phyloP scores from a whole-genome alignment of 352 stramenopile genomes.

The Pythium biforme region DNA sequence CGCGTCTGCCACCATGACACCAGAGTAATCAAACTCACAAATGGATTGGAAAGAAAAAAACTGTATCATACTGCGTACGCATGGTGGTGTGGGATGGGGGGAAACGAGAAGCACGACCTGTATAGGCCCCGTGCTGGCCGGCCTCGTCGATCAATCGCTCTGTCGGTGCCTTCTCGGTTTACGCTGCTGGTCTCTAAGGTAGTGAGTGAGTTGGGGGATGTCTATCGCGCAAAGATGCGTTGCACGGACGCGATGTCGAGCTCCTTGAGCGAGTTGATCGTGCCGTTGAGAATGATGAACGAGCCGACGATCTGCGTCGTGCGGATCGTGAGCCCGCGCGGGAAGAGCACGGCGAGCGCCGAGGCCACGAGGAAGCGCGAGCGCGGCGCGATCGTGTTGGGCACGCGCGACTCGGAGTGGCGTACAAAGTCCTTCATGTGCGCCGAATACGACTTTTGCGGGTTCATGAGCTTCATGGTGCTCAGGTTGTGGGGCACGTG shows the following conservation, averaged over 20 bases:
- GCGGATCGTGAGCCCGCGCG: conserved; percentile 86
- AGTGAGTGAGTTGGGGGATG: background rate
- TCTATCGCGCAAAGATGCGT: conserved; percentile 35
- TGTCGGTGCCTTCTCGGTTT: conserved; percentile 12
- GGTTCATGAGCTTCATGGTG: conserved; percentile 95
- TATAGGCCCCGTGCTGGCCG: no score
- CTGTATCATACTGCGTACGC: conserved; percentile 1
- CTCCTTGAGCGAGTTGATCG: conserved; percentile 89
- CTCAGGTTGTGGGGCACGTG: conserved; percentile 96
- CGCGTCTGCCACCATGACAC: conserved; percentile 4
- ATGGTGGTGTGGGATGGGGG: background rate
- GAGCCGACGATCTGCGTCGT: conserved; percentile 91
- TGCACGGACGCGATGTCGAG: conserved; percentile 59
- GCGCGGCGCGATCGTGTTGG: conserved; percentile 66
- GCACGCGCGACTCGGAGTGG: conserved; percentile 81
- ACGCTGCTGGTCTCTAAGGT: background rate
- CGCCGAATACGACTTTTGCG: conserved; percentile 79
- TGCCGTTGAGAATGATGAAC: conserved; percentile 94
- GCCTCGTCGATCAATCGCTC: background rate
- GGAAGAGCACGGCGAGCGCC: conserved; percentile 82
- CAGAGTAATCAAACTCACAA: background rate
- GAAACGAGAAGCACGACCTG: background rate
- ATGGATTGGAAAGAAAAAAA: background rate
- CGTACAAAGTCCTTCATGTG: conserved; percentile 86
- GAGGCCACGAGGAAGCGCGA: conserved; percentile 67